Evolutionary conservation across 768 basidiomycete genomes (phyloP).

Genomic region (Suillus ampliporus): DNA sequence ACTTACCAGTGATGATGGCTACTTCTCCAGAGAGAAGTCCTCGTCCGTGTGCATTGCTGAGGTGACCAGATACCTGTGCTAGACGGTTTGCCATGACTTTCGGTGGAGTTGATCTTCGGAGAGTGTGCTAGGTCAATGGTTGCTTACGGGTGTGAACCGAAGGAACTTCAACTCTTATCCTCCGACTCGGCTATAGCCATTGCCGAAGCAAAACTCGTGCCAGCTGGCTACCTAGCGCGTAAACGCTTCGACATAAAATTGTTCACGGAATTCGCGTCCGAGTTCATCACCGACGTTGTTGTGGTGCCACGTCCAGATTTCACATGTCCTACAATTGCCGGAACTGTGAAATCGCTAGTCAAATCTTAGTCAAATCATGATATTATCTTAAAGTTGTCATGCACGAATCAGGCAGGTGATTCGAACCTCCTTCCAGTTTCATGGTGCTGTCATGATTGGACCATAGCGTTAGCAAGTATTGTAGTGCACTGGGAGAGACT

Average conservation of each 20-base stretch:
- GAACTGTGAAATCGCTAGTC: not conserved
- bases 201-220: not conserved
- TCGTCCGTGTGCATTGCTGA: constrained; percentile 53
- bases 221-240: no score
- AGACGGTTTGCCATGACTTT: constrained; percentile 61
- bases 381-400: no score
- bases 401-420: no score
- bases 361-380: no score
- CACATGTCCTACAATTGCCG: not conserved
- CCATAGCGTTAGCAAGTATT: no score
- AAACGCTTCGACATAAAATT: no score
- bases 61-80: constrained; percentile 72
- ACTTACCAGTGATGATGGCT: constrained; percentile 83
- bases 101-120: not conserved
- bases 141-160: not conserved
- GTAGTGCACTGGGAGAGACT: no score
- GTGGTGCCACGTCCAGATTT: not conserved
- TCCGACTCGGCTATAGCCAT: not conserved
- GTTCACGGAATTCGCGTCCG: not conserved
- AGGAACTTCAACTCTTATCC: not conserved
- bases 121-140: not conserved
- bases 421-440: no score
- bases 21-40: constrained; percentile 80
- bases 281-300: not conserved
- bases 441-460: no score